Conservation (phyloP, 2,329 filamentous ascomycete species). For the Talaromyces pinophilus region DNA sequence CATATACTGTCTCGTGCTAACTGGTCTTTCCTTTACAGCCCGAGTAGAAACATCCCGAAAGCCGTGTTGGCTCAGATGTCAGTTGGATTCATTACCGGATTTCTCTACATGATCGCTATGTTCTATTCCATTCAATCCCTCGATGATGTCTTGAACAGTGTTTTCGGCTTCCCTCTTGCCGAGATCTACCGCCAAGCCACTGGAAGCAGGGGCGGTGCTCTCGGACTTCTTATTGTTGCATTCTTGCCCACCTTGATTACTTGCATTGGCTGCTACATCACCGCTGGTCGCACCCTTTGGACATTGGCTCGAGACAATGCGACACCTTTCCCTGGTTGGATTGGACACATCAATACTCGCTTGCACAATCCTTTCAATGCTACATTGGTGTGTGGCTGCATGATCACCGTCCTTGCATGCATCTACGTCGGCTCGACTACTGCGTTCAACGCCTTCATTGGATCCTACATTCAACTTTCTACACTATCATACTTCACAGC, state of each 20-base stretch:
- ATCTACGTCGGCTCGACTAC: constrained; percentile 58
- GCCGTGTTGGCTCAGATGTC: constrained; percentile 53
- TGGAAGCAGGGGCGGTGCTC: constrained; percentile 52
- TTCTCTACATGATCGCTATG: constrained; percentile 53
- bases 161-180: constrained; percentile 49
- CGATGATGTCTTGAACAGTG: constrained; percentile 41
- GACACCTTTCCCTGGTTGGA: constrained; percentile 57
- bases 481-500: constrained; percentile 58
- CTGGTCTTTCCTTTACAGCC: constrained; percentile 26
- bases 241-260: constrained; percentile 59
- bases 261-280: constrained; percentile 58
- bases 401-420: constrained; percentile 58
- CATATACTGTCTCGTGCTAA: background rate
- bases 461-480: constrained; percentile 60
- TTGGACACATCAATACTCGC: constrained; percentile 55
- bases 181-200: constrained; percentile 54
- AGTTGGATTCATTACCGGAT: constrained; percentile 50
- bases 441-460: constrained; percentile 60
- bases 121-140: constrained; percentile 55
- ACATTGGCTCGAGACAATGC: constrained; percentile 60
- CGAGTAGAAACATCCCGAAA: constrained; percentile 51
- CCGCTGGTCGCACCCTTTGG: constrained; percentile 64
- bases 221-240: constrained; percentile 60
- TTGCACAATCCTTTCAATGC: constrained; percentile 62
- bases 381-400: constrained; percentile 55